A percentile compares a stretch with the other conserved stretches of the same genome.
Evolutionary conservation across 208 protist species (phyloP).

Genomic region (Wallacemonas collosoma): DNA sequence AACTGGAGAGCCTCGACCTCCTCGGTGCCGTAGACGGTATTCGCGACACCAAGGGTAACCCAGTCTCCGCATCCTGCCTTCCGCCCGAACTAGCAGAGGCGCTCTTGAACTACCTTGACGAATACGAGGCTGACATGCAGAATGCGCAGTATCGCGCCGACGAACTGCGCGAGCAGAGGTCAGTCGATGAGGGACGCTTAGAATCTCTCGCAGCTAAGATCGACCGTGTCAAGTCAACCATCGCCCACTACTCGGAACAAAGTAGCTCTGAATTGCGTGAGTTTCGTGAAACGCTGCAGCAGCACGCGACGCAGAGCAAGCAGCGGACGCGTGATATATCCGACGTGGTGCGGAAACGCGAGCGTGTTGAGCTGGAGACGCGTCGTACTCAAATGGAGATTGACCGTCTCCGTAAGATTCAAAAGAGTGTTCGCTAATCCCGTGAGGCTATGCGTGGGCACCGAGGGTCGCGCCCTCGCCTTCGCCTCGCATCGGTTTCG

Average conservation of each 20-base stretch:
- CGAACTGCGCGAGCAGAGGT: background rate
- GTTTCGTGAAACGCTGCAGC: slow-evolving; percentile 43
- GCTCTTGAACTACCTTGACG: slow-evolving; percentile 31
- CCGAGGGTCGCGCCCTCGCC: too few relatives aligned
- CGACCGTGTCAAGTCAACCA: slow-evolving; percentile 35
- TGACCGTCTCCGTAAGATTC: slow-evolving; percentile 67
- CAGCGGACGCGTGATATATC: slow-evolving; percentile 56
- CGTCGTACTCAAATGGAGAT: slow-evolving; percentile 62
- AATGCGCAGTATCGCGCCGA: background rate
- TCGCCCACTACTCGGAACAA: slow-evolving; percentile 50
- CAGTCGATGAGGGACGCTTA: slow-evolving; percentile 7
- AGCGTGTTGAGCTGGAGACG: slow-evolving; percentile 67
- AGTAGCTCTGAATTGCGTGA: slow-evolving; percentile 52
- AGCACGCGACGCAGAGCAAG: slow-evolving; percentile 36
- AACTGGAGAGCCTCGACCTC: slow-evolving; percentile 19
- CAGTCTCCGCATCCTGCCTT: slow-evolving; percentile 6
- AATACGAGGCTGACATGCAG: slow-evolving; percentile 31
- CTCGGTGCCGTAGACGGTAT: background rate
- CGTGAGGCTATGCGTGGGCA: background rate
- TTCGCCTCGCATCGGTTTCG: too few relatives aligned
- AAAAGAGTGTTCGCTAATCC: slow-evolving; percentile 51
- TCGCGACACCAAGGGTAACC: background rate
- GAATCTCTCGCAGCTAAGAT: slow-evolving; percentile 43
- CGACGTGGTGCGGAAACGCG: slow-evolving; percentile 62
- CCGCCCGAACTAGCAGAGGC: slow-evolving; percentile 42